phyloP scores from a whole-genome alignment of 768 basidiomycete species.

The Pisolithus albus region DNA sequence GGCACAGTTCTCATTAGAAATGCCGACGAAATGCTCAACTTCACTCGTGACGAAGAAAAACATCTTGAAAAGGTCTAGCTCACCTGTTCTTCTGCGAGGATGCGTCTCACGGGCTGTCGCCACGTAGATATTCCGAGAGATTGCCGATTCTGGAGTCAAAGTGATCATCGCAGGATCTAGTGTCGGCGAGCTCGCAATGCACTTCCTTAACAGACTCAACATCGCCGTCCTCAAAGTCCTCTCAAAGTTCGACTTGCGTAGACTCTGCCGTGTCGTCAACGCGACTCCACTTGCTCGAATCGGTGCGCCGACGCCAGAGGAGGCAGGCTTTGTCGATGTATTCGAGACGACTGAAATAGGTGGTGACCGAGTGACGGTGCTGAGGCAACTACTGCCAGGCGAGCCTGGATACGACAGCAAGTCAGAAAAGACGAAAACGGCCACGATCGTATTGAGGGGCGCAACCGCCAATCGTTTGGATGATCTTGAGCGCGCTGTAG shows the following conservation, averaged over 20 bases:
- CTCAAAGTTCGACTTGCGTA: constrained; percentile 95
- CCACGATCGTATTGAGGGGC: constrained; percentile 92
- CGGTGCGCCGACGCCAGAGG: constrained; percentile 93
- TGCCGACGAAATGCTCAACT: constrained; percentile 95
- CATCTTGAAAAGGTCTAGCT: constrained; percentile 77
- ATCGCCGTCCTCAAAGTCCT: constrained; percentile 96
- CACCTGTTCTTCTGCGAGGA: no score
- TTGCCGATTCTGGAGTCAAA: constrained; percentile 91
- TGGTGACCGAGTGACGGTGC: constrained; percentile 94
- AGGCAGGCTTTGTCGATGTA: constrained; percentile 88
- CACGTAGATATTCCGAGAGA: constrained; percentile 87
- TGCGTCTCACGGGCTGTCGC: neutral
- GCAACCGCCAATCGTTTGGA: constrained; percentile 93
- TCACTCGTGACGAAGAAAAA: constrained; percentile 92
- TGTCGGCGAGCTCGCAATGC: constrained; percentile 92
- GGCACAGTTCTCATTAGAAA: constrained; percentile 95
- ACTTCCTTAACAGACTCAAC: constrained; percentile 90
- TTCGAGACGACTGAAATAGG: constrained; percentile 96
- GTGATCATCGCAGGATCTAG: constrained; percentile 90
- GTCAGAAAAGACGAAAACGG: constrained; percentile 75
- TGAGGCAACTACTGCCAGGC: constrained; percentile 70
- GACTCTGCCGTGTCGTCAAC: constrained; percentile 90
- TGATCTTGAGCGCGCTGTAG: constrained; percentile 92
- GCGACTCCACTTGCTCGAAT: constrained; percentile 95
- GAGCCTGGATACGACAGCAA: constrained; percentile 54